These are phyloP conservation scores for Solanum aculeatissimum DNA, from an alignment of 305 asterid species.

Conservation along the genomic window DNA sequence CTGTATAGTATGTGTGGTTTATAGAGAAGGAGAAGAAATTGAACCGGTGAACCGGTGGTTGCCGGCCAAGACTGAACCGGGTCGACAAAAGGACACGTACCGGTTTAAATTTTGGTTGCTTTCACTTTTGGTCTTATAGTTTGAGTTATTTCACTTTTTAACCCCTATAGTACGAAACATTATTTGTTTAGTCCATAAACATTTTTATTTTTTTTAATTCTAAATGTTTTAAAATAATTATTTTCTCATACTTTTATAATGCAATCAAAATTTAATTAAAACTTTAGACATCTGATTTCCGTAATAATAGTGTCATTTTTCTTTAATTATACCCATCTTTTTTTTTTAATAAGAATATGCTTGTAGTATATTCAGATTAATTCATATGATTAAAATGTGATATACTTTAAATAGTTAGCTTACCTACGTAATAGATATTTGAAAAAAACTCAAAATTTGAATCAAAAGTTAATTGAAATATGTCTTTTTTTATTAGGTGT, in stretches of 20 bases:
- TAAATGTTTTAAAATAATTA: background rate
- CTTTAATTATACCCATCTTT: no score
- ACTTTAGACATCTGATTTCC: no score
- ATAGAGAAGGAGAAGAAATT: constrained; percentile 14
- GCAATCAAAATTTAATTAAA: background rate
- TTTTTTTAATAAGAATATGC: no score
- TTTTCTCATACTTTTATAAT: background rate
- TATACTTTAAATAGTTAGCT: no score
- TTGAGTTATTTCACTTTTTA: background rate
- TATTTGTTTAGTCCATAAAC: background rate
- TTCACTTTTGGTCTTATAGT: background rate
- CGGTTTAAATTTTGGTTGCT: background rate
- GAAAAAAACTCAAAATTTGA: no score
- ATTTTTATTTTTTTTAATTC: rapidly evolving
- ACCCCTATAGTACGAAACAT: background rate
- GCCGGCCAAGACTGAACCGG: constrained; percentile 2
- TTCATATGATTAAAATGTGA: no score
- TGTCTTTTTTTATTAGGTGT: no score
- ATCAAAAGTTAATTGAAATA: no score
- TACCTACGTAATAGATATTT: no score
- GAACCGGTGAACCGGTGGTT: background rate
- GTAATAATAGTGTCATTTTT: no score
- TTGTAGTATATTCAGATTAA: no score
- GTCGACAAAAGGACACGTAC: background rate
- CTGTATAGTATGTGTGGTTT: constrained; percentile 40